Base-by-base conservation (phyloP, 139 green algal genomes). In the Tetraselmis chui region DNA sequence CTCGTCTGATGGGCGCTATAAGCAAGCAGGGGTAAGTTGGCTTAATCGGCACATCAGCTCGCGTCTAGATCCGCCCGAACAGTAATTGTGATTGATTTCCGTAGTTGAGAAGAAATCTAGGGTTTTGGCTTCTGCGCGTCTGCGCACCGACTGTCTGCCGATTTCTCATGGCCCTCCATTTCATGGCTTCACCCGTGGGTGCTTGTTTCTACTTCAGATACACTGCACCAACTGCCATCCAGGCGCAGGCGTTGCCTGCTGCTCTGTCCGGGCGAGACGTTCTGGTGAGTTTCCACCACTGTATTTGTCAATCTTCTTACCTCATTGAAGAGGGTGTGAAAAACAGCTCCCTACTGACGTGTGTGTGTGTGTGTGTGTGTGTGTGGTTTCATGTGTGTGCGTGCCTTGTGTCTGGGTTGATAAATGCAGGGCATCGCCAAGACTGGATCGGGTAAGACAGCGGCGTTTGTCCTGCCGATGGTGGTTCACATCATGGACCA, bases 361-460 rank as follows among this genome's bases (percentile, higher is more conserved):
- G n/a, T n/a, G n/a, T n/a, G n/a, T n/a, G n/a, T n/a, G n/a, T n/a
- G n/a, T n/a, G n/a, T n/a, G n/a, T n/a, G n/a, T n/a, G n/a, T n/a
- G n/a, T n/a, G n/a, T n/a, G n/a, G n/a, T n/a, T n/a, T n/a, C n/a
- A n/a, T n/a, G n/a, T n/a, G n/a, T n/a, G n/a, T n/a, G n/a, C n/a
- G n/a, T n/a, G n/a, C n/a, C n/a, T n/a, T n/a, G n/a, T n/a, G n/a
- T n/a, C n/a, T n/a, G n/a, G n/a, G n/a, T n/a, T n/a, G n/a, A n/a
- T n/a, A n/a, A 18, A 67, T 85, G 77, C 84, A 95, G 85, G 93
- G 92, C 58, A 91, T 97, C 77, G 94, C 94, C 59, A 93, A 96
- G 85, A 98, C 94, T 25, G 94, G 94, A 76, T 92, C 84, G 79
- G 94, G 94, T 67, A 98, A 98, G 86, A 98, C 94, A 23, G 91